phyloP scores from a whole-genome alignment of 1,139 yeast species.

The Protomyces inundatus region DNA sequence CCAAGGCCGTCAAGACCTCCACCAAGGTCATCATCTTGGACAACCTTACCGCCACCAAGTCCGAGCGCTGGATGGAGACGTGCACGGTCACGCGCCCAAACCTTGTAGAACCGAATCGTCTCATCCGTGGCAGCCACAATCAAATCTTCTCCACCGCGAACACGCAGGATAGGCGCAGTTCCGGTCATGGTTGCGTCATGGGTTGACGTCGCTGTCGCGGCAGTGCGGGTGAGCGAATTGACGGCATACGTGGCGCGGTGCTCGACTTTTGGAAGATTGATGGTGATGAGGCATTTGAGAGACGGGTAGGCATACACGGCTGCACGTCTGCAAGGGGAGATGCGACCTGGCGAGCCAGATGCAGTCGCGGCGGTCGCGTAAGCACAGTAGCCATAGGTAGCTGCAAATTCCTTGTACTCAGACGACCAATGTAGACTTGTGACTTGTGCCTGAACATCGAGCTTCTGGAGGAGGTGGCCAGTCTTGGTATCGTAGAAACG shows the following conservation, averaged over 20 bases:
- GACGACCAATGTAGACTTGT: conserved; percentile 76
- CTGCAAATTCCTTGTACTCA: conserved; percentile 57
- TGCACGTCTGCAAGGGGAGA: conserved; percentile 38
- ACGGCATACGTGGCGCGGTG: conserved; percentile 62
- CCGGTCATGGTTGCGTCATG: neutral
- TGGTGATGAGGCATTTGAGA: conserved; percentile 49
- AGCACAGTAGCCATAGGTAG: conserved; percentile 70
- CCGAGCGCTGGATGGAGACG: conserved; percentile 1
- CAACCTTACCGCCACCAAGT: conserved; percentile 13
- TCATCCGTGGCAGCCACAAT: conserved; percentile 20
- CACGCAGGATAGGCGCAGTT: no score
- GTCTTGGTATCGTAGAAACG: conserved; percentile 79
- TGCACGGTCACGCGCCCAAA: neutral
- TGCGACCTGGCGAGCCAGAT: neutral
- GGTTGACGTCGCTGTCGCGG: neutral
- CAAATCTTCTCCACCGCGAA: conserved; percentile 11
- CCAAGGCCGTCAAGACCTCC: neutral
- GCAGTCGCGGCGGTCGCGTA: neutral
- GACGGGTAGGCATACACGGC: conserved; percentile 63
- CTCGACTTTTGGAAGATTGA: conserved; percentile 48
- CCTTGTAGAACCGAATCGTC: conserved; percentile 12
- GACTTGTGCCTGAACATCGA: conserved; percentile 63
- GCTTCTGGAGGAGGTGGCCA: conserved; percentile 59
- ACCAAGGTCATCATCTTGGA: conserved; percentile 2
- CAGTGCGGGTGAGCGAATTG: conserved; percentile 40